Percentiles rank a stretch among this genome's conserved stretches.
phyloP scores from a whole-genome alignment of 2,329 filamentous ascomycete species.

The Ceratocystis cubensis region DNA sequence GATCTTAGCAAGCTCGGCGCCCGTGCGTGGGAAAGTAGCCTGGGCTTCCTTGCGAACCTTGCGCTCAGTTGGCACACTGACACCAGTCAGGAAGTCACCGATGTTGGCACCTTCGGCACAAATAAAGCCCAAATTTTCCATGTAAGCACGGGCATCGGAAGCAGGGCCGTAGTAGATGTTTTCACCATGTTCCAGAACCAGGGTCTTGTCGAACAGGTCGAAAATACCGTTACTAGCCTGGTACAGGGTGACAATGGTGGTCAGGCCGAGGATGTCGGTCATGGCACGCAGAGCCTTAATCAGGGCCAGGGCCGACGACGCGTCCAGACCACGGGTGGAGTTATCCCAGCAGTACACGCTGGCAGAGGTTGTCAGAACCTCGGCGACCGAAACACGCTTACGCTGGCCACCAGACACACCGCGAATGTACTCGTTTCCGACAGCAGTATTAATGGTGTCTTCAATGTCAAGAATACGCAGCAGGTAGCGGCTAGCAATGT shows the following conservation, averaged over 20 bases:
- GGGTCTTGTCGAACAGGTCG: constrained; percentile 49
- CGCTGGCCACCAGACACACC: constrained; percentile 65
- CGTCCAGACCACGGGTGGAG: constrained; percentile 60
- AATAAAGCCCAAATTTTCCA: constrained; percentile 53
- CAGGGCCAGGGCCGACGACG: constrained; percentile 64
- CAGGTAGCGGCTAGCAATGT: constrained; percentile 40
- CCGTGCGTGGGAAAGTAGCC: constrained; percentile 35
- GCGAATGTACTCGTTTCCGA: constrained; percentile 63
- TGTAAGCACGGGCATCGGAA: constrained; percentile 49
- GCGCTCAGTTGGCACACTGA: constrained; percentile 56
- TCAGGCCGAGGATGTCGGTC: constrained; percentile 53
- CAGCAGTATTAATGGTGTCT: constrained; percentile 58
- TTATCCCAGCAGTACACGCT: constrained; percentile 58
- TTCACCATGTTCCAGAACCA: constrained; percentile 46
- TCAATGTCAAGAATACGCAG: constrained; percentile 52
- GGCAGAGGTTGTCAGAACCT: constrained; percentile 45
- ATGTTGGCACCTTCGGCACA: constrained; percentile 55
- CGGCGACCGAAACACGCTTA: constrained; percentile 52
- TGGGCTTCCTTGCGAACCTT: constrained; percentile 38
- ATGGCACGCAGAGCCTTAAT: constrained; percentile 56
- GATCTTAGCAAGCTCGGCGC: constrained; percentile 32
- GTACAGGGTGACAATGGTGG: constrained; percentile 61
- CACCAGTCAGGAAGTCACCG: constrained; percentile 59
- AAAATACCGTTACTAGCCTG: constrained; percentile 54
- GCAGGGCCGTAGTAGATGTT: constrained; percentile 53